Conservation (phyloP, 129 eudicot genomes). For the Rutidosis leptorrhynchoides region DNA sequence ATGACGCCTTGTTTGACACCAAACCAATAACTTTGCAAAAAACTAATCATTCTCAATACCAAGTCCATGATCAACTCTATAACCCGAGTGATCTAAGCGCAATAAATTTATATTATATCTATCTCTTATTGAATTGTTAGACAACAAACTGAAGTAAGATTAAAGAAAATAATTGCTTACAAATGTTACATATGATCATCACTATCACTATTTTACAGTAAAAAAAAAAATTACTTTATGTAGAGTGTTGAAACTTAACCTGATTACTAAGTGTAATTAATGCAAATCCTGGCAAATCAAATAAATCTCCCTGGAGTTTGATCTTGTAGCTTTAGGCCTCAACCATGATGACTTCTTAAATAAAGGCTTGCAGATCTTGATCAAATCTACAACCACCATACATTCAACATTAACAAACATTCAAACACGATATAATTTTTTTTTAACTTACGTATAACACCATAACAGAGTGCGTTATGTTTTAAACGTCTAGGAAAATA, state of each 20-base stretch:
- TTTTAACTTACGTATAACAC: conserved; percentile 11
- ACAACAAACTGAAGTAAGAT: not conserved
- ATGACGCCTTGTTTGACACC: too few species aligned
- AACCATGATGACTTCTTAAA: conserved; percentile 79
- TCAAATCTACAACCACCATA: conserved; percentile 50
- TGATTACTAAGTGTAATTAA: conserved; percentile 12
- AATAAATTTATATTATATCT: too few species aligned
- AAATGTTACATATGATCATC: not conserved
- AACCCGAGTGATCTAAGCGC: too few species aligned
- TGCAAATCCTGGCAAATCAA: conserved; percentile 75
- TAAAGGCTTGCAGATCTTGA: conserved; percentile 71
- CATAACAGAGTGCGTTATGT: not conserved
- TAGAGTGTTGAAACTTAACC: not conserved
- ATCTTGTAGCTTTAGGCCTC: conserved; percentile 92
- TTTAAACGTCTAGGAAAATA: not conserved
- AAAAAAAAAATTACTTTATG: not conserved
- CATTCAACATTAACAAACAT: not conserved
- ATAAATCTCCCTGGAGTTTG: conserved; percentile 84
- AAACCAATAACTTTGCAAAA: too few species aligned
- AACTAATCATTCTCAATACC: too few species aligned
- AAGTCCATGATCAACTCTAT: too few species aligned
- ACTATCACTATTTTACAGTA: too few species aligned
- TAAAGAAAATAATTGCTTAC: not conserved
- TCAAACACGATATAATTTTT: not conserved
- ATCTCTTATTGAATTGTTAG: not conserved